Base-by-base conservation (phyloP, 306 rosid genomes). In the Lathyrus tuberosus region DNA sequence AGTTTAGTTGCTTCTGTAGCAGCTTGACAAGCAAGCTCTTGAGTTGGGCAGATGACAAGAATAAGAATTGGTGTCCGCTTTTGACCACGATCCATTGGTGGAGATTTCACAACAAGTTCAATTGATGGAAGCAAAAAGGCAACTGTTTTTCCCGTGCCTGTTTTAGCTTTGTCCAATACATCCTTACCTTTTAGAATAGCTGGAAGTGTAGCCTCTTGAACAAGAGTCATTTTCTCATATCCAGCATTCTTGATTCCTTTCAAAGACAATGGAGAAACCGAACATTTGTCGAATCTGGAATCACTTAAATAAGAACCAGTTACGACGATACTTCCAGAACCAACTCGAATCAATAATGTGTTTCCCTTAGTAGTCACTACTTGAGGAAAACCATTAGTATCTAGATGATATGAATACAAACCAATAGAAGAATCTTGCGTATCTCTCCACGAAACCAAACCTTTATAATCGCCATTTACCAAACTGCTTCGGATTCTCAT, bases 81-180 rank as follows among this genome's bases (percentile, higher is more conserved):
- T 37, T 88, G 82, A 82, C 86, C 96, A 54, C 76, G 86, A 12
- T 78, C 86, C 66, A 42, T 37, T 64, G 88, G 85, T 14, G 92
- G 80, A 48, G 88, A 83, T 62, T 94, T 94, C 62, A 66, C 85
- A 70, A 87, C 91, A 68, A 71, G 86, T 84, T 94, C 97, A 72
- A 94, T 94, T 35, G 99, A 84, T 74, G 99, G 99, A 84, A 94
- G 99, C 99, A 94, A 85, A 84, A 91, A 94, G 8, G 99, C 99
- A 42, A 94, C 95, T 43, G 99, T 94, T 89, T 94, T 94, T 57
- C 99, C 99, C 0, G 99, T 94, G 71, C 99, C 99, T 17, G 97
- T 94, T 85, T 60, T 94, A 52, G 99, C 97, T 82, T 91, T 94
- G 74, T 96, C 99, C 35, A 94, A 92, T 54, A 94, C 97, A 79